Conservation (phyloP, 768 basidiomycete genomes). For the Calvatia gigantea region DNA sequence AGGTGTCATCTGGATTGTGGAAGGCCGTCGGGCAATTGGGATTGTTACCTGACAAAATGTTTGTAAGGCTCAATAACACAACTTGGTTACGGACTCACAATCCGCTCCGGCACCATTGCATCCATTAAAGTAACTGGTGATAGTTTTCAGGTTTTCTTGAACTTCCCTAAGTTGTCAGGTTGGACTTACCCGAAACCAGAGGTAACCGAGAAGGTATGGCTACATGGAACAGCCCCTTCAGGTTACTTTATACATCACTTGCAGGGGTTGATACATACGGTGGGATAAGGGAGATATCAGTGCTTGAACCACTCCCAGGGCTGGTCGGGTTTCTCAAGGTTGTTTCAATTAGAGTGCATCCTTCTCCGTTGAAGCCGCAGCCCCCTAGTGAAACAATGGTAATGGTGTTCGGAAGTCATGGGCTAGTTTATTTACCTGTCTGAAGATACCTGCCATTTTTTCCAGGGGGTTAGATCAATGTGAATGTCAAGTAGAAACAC, state of each 20-base stretch:
- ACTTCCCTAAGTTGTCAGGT: background rate
- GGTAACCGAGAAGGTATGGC: constrained; percentile 30
- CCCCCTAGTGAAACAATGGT: constrained; percentile 15
- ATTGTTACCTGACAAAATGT: constrained; percentile 21
- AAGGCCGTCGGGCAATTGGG: constrained; percentile 28
- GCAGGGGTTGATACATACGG: constrained; percentile 20
- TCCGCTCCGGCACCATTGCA: background rate
- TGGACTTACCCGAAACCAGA: constrained; percentile 27
- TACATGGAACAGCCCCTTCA: constrained; percentile 4
- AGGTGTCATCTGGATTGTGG: constrained; percentile 22
- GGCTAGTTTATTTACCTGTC: background rate
- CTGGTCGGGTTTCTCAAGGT: constrained; percentile 29
- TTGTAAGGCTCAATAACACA: background rate
- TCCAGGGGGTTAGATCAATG: background rate
- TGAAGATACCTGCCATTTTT: background rate
- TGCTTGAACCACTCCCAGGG: constrained; percentile 30
- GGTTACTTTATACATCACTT: background rate
- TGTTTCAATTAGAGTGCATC: constrained; percentile 31
- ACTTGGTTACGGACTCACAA: background rate
- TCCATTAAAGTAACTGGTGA: constrained; percentile 23
- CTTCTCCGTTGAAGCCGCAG: constrained; percentile 33
- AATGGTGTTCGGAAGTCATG: too few species aligned
- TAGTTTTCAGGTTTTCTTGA: background rate
- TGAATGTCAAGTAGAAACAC: background rate
- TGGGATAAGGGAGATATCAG: constrained; percentile 30